Evolutionary conservation across 2,329 filamentous ascomycete species (phyloP), one percentile per base, ranked within the genome.

Genomic region (Plenodomus biglobosus): DNA sequence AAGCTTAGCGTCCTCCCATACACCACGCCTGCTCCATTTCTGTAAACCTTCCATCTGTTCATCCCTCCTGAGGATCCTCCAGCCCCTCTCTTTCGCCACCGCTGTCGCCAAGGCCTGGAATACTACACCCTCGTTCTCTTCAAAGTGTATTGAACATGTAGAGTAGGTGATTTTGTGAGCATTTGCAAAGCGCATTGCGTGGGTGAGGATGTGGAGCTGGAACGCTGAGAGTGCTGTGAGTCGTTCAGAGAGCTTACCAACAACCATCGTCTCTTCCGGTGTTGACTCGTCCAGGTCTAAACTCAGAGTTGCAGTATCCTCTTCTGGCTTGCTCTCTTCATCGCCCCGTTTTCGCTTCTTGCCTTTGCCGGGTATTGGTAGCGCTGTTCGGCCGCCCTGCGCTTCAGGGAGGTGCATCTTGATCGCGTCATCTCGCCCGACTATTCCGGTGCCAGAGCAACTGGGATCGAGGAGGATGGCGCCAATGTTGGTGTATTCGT

Each of bases 401-500:
- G 44, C 42, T 18, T 51, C 44, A 4, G 70, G 84, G 2, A 95
- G 76, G 52, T 68, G 69, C 54, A 71, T 85, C 78, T 35, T 94
- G 71, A 55, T 81, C 74, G 3, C 90, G 85, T 91, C 88, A 60
- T 96, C 91, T 17, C 94, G 82, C 2, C 92, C 90, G 19, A 96
- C 84, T 46, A 99, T 99, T 1, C 94, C 94, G 66, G 90, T 96
- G 0, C 94, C 94, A 1, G 92, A 96, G 69, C 94, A 99, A 68
- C 90, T 96, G 0, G 94, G 94, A 67, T 99, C 94, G 1, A 99
- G 80, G 0, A 99, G 78, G 35, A 99, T 76, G 7, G 87, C 87
- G 0, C 85, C 83, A n/a, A 96, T 90, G n/a, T 83, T 76, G 39
- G 74, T 73, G 62, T 86, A 92, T 39, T 80, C 78, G 2, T 77